A percentile compares a stretch with the other conserved stretches of the same genome.
phyloP scores from a whole-genome alignment of 805 yeast genomes.

The Kuraishia borneana region DNA sequence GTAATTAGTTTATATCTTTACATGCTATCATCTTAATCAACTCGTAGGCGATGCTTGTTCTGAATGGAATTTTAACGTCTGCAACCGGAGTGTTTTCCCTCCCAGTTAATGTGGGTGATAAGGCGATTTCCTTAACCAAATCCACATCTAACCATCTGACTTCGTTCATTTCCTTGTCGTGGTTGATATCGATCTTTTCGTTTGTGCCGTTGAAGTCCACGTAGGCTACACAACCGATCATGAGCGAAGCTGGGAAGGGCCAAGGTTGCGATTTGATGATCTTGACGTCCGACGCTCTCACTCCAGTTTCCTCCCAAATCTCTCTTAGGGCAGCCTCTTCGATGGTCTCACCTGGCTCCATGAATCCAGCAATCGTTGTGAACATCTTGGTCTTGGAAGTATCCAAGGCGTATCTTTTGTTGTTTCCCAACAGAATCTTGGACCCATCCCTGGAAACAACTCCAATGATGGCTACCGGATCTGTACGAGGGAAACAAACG shows the following conservation, averaged over 20 bases:
- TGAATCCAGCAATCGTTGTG: conserved; percentile 87
- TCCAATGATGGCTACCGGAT: conserved; percentile 78
- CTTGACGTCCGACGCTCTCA: conserved; percentile 42
- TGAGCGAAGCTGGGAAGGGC: conserved; percentile 92
- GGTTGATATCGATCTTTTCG: conserved; percentile 58
- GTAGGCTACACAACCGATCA: conserved; percentile 83
- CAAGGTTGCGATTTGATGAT: conserved; percentile 83
- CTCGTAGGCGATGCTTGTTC: conserved; percentile 29
- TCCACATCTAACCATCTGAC: conserved; percentile 73
- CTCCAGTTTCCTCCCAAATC: conserved; percentile 94
- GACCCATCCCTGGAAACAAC: conserved; percentile 50
- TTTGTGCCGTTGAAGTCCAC: conserved; percentile 62
- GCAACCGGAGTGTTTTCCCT: conserved; percentile 17
- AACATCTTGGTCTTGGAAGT: conserved; percentile 34
- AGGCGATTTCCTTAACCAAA: conserved; percentile 32
- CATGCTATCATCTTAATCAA: conserved; percentile 27
- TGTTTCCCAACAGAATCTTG: conserved; percentile 61
- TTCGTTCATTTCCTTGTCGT: conserved; percentile 79
- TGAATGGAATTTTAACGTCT: conserved; percentile 29
- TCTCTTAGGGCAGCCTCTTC: conserved; percentile 85
- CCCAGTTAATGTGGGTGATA: conserved; percentile 9
- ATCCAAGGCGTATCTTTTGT: conserved; percentile 37
- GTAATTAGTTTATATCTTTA: not conserved
- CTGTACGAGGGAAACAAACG: conserved; percentile 86
- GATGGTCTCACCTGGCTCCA: conserved; percentile 90